These are phyloP conservation scores for Bryoglossum gracile DNA, from an alignment of 495 filamentous ascomycete genomes.

Conservation along the genomic window DNA sequence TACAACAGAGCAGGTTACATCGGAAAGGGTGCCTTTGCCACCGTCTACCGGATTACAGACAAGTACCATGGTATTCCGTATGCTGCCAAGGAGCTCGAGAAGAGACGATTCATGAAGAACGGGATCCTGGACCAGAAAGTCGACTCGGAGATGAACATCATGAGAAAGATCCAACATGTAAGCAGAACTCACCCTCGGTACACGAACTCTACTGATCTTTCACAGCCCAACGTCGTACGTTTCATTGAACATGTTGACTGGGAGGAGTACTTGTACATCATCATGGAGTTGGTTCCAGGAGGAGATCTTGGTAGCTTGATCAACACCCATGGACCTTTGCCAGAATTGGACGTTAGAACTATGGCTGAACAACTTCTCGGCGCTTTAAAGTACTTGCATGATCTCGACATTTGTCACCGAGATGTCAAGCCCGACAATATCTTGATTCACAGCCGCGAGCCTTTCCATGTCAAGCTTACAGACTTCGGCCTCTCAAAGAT, in stretches of 20 bases:
- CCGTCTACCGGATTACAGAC: constrained; percentile 76
- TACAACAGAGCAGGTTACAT: constrained; percentile 78
- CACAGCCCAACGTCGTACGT: constrained; percentile 81
- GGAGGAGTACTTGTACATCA: constrained; percentile 73
- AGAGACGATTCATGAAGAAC: constrained; percentile 81
- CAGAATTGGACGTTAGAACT: constrained; percentile 57
- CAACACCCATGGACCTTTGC: constrained; percentile 47
- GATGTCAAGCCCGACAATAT: constrained; percentile 99
- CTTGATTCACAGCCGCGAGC: constrained; percentile 62
- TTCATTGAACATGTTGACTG: constrained; percentile 82
- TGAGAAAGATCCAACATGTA: constrained; percentile 76
- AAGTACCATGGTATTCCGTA: constrained; percentile 72
- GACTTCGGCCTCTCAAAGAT: constrained; percentile 96
- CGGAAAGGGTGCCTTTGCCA: constrained; percentile 90
- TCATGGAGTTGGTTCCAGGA: constrained; percentile 87
- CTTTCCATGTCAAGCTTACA: constrained; percentile 79
- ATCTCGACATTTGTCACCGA: constrained; percentile 82
- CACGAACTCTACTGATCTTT: constrained; percentile 19
- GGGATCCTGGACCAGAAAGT: constrained; percentile 77
- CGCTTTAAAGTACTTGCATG: constrained; percentile 82
- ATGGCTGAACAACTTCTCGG: constrained; percentile 72
- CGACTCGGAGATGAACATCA: constrained; percentile 92
- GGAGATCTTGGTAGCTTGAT: constrained; percentile 80
- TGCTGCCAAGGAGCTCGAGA: constrained; percentile 89
- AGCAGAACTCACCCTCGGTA: constrained; percentile 27